Conservation (phyloP, 371 early-diverging fungal species). For the Blakeslea trispora region DNA sequence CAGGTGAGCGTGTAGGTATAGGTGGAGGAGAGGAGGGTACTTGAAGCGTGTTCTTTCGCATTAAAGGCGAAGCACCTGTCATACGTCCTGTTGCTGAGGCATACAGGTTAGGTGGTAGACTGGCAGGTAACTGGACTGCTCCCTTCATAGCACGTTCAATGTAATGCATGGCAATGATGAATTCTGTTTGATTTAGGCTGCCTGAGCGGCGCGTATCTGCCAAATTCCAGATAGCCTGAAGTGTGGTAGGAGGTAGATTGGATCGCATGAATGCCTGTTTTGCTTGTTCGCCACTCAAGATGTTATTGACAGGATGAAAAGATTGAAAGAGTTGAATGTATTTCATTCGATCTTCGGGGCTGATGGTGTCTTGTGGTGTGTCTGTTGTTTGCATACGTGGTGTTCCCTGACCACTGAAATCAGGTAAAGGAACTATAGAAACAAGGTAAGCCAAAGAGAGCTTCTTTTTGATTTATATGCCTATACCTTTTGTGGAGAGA, state of each 20-base stretch:
- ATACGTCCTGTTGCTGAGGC: slow-evolving; percentile 57
- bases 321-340: slow-evolving; percentile 73
- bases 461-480: too few relatives aligned
- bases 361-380: slow-evolving; percentile 26
- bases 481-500: slow-evolving; percentile 40
- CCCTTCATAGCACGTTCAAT: slow-evolving; percentile 70
- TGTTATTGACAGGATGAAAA: slow-evolving; percentile 67
- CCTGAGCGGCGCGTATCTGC: slow-evolving; percentile 74
- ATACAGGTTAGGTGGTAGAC: slow-evolving; percentile 61
- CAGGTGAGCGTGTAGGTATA: slow-evolving; percentile 17
- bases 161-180: slow-evolving; percentile 83
- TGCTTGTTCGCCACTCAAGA: slow-evolving; percentile 60
- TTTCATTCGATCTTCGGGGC: slow-evolving; percentile 65
- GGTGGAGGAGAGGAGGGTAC: slow-evolving; percentile 17
- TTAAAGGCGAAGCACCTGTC: slow-evolving; percentile 32
- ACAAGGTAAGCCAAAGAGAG: too few relatives aligned
- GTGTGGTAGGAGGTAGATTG: slow-evolving; percentile 46
- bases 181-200: slow-evolving; percentile 69
- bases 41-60: slow-evolving; percentile 25
- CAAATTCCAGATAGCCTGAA: slow-evolving; percentile 61
- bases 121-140: slow-evolving; percentile 52
- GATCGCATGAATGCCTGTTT: slow-evolving; percentile 53
- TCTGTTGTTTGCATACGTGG: slow-evolving; percentile 5
- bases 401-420: slow-evolving; percentile 47
- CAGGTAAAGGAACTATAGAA: slow-evolving; percentile 47